A percentile compares a stretch with the other conserved stretches of the same genome.
Conservation (phyloP, 306 rosid genomes). For the Glycine soja region DNA sequence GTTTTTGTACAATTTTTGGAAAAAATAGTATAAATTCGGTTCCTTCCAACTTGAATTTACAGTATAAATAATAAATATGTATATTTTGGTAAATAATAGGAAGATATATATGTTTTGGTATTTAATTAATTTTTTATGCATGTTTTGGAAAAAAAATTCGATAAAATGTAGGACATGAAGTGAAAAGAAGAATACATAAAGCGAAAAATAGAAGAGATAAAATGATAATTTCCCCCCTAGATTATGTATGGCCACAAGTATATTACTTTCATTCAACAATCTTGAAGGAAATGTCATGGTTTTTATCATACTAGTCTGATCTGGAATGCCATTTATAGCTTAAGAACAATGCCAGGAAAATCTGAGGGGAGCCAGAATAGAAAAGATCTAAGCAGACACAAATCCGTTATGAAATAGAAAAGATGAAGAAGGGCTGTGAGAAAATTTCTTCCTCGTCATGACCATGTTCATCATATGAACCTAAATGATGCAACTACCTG, state of each 20-base stretch:
- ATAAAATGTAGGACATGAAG: neutral
- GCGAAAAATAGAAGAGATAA: neutral
- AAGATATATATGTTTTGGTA: no score
- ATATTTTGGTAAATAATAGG: no score
- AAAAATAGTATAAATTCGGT: no score
- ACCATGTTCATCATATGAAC: slow-evolving; percentile 59
- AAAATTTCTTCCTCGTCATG: neutral
- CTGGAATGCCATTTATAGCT: slow-evolving; percentile 24
- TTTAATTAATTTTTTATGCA: no score
- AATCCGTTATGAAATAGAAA: neutral
- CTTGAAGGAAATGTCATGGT: slow-evolving; percentile 7
- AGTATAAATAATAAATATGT: no score
- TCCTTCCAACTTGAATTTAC: no score
- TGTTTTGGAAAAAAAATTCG: no score
- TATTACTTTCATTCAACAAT: slow-evolving; percentile 2
- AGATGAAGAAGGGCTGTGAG: neutral
- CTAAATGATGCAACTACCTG: slow-evolving; percentile 81
- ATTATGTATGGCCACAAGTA: neutral
- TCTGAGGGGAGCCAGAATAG: neutral
- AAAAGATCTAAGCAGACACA: neutral
- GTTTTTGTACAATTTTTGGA: no score
- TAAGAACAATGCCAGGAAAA: neutral
- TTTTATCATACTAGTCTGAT: neutral
- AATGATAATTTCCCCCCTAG: neutral
- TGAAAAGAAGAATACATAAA: neutral